phyloP scores from a whole-genome alignment of 1,284 basidiomycete genomes.

The Pseudomicrostroma phylloplanum region DNA sequence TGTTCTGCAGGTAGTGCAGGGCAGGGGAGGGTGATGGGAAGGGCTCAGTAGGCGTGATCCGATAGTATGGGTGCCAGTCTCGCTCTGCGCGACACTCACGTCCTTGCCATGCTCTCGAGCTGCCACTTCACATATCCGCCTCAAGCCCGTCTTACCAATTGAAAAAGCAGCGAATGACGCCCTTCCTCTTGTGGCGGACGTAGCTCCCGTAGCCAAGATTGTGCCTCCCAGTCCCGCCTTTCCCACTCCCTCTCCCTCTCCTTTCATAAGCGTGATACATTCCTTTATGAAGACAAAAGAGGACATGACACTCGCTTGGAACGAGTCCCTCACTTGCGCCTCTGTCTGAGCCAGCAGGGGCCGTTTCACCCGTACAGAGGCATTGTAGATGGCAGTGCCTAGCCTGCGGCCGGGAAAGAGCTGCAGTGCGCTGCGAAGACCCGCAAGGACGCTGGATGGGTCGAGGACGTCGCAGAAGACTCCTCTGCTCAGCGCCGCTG shows the following conservation, averaged over 20 bases:
- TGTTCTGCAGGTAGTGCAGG: slow-evolving; percentile 1
- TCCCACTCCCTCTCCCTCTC: slow-evolving; percentile 10
- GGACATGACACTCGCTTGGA: slow-evolving; percentile 27
- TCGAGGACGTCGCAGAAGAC: slow-evolving; percentile 36
- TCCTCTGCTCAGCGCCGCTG: slow-evolving; percentile 18
- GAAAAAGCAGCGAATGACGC: slow-evolving; percentile 37
- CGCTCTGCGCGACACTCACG: neutral
- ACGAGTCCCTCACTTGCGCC: slow-evolving; percentile 22
- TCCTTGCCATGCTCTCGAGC: slow-evolving; percentile 1
- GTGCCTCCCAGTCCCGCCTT: slow-evolving; percentile 19
- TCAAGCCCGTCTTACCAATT: slow-evolving; percentile 28
- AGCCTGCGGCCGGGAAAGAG: slow-evolving; percentile 26
- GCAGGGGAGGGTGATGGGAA: too few species aligned
- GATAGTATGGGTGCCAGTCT: too few species aligned
- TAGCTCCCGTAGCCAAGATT: slow-evolving; percentile 37
- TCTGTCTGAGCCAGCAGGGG: slow-evolving; percentile 25
- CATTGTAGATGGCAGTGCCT: slow-evolving; percentile 37
- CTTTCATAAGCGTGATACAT: slow-evolving; percentile 18
- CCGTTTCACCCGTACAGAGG: slow-evolving; percentile 25
- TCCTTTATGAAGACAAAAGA: slow-evolving; percentile 34
- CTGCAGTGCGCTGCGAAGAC: slow-evolving; percentile 16
- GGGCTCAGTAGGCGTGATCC: too few species aligned
- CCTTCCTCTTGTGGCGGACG: slow-evolving; percentile 27
- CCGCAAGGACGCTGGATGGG: slow-evolving; percentile 16
- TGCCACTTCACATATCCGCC: slow-evolving; percentile 29